Conservation (phyloP, 352 stramenopile genomes). For the Pythium apleroticum region DNA sequence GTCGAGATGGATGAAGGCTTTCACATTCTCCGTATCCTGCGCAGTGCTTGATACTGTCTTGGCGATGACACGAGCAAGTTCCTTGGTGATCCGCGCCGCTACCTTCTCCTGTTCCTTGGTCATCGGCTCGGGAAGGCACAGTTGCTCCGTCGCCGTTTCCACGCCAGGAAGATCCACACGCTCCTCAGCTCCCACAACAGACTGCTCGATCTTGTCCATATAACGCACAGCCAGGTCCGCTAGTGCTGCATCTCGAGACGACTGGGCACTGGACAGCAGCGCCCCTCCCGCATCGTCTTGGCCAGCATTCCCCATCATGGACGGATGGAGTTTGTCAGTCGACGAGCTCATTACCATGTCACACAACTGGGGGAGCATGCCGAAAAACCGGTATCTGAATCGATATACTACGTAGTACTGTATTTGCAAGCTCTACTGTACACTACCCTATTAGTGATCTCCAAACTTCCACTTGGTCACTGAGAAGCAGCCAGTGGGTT, state of each 20-base stretch:
- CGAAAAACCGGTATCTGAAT: neutral
- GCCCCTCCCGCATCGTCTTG: neutral
- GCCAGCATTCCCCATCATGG: constrained; percentile 11
- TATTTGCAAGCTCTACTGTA: neutral
- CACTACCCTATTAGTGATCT: constrained; percentile 21
- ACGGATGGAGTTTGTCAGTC: neutral
- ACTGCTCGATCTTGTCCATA: constrained; percentile 8
- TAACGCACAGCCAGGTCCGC: constrained; percentile 13
- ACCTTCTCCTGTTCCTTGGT: constrained; percentile 22
- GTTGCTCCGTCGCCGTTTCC: neutral
- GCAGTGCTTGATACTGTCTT: constrained; percentile 3
- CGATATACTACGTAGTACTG: too few relatives aligned
- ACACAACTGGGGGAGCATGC: constrained; percentile 7
- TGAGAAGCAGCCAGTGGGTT: constrained; percentile 30
- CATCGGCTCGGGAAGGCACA: neutral
- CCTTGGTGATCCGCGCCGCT: constrained; percentile 24
- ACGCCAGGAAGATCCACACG: constrained; percentile 10
- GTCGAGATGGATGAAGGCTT: constrained; percentile 29
- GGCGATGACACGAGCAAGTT: constrained; percentile 22
- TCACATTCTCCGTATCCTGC: constrained; percentile 16
- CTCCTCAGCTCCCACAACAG: constrained; percentile 11
- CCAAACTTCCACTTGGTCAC: constrained; percentile 36
- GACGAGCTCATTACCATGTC: neutral
- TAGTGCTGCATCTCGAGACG: constrained; percentile 2
- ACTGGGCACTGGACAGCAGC: neutral